Percentiles rank a stretch among this genome's conserved stretches.
phyloP scores from a whole-genome alignment of 202 grass and related monocot species.

The Sporobolus alterniflorus region DNA sequence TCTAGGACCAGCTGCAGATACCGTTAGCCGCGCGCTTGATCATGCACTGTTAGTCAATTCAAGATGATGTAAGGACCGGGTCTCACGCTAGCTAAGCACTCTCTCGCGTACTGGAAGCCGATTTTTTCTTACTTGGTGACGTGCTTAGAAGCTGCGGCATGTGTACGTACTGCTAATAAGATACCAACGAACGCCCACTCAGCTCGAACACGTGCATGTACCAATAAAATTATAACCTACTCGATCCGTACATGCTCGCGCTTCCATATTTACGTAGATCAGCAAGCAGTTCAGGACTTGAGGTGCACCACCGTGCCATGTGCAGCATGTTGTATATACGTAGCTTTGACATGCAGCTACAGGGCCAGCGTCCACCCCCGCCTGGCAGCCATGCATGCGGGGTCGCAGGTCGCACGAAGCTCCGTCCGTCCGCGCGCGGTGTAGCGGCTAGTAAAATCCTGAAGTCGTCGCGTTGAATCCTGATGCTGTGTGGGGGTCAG shows the following conservation, averaged over 20 bases:
- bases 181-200: too few relatives aligned
- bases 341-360: neutral
- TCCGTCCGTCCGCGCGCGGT: neutral
- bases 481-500: neutral
- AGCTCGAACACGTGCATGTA: too few relatives aligned
- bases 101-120: neutral
- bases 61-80: neutral
- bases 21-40: neutral
- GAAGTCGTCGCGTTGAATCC: neutral
- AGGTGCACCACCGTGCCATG: neutral
- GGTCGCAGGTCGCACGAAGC: neutral
- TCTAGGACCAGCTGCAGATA: neutral
- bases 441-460: neutral
- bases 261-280: neutral
- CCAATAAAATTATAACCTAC: too few relatives aligned
- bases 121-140: neutral
- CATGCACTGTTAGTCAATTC: constrained; percentile 1
- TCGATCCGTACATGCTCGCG: neutral
- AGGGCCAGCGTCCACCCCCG: neutral
- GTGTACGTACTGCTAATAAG: too few relatives aligned
- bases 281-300: neutral
- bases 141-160: neutral
- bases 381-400: neutral
- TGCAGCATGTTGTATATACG: neutral
- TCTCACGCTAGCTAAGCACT: neutral